Evolutionary conservation across 1,284 basidiomycete species (phyloP).

Genomic region (Cystobasidium slooffiae): DNA sequence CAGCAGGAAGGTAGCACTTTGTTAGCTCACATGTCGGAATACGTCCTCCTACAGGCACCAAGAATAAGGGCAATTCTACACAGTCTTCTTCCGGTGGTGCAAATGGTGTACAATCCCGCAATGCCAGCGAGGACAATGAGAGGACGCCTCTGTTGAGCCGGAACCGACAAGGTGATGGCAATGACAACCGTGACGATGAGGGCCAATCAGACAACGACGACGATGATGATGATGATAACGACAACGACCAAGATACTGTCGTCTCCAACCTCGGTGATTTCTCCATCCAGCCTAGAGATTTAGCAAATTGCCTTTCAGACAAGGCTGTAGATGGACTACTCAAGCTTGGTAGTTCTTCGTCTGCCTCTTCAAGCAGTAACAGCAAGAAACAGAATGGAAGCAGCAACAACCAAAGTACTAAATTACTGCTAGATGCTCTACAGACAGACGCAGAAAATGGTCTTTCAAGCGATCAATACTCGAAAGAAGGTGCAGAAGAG

Average conservation of each 20-base stretch:
- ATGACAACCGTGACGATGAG: not conserved
- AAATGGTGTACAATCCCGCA: not conserved
- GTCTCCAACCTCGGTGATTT: constrained; percentile 41
- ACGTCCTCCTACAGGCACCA: not conserved
- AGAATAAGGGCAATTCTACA: not conserved
- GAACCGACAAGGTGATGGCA: constrained; percentile 1
- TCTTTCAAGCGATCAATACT: constrained; percentile 26
- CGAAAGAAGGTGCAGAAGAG: constrained; percentile 26
- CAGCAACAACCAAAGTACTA: not conserved
- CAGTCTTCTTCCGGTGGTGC: not conserved
- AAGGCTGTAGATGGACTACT: constrained; percentile 30
- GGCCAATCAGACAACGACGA: not conserved
- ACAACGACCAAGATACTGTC: constrained; percentile 14
- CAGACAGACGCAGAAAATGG: constrained; percentile 40
- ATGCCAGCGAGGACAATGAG: constrained; percentile 18
- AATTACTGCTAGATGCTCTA: constrained; percentile 24
- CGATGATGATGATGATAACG: not conserved
- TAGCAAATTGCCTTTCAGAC: constrained; percentile 35
- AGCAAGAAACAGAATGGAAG: not conserved
- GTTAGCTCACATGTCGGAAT: too few species aligned
- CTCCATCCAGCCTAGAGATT: constrained; percentile 28
- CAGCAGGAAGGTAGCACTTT: too few species aligned
- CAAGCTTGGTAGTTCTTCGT: constrained; percentile 11
- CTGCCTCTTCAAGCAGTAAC: not conserved
- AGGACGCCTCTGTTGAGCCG: constrained; percentile 34